These are phyloP conservation scores for Gossypium ekmanianum DNA, from an alignment of 345 rosid genomes.

Conservation along the genomic window DNA sequence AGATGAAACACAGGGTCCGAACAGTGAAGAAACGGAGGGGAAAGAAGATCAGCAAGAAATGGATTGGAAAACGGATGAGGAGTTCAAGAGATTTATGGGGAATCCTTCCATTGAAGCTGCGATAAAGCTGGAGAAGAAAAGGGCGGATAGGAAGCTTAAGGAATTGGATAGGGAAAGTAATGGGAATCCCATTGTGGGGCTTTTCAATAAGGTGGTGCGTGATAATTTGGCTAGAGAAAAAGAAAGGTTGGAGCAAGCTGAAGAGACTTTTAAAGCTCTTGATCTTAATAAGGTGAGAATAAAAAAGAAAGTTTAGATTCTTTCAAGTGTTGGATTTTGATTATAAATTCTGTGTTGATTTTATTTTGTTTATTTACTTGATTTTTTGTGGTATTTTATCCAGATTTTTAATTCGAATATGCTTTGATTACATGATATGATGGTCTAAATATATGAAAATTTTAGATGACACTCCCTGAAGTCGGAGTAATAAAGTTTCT, in stretches of 20 bases:
- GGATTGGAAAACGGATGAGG: slow-evolving; percentile 93
- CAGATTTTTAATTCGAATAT: neutral
- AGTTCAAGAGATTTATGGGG: slow-evolving; percentile 95
- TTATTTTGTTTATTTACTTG: neutral
- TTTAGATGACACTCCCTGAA: neutral
- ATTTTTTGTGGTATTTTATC: neutral
- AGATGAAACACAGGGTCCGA: slow-evolving; percentile 10
- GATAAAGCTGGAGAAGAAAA: slow-evolving; percentile 89
- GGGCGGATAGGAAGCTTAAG: slow-evolving; percentile 85
- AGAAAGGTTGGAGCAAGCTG: slow-evolving; percentile 81
- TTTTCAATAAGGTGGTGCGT: slow-evolving; percentile 57
- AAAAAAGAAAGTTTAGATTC: too few relatives aligned
- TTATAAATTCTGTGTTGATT: neutral
- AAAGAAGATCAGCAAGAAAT: slow-evolving; percentile 61
- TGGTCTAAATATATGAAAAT: neutral
- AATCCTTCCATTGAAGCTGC: slow-evolving; percentile 95
- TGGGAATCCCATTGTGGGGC: slow-evolving; percentile 46
- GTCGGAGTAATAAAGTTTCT: neutral
- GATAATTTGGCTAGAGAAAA: slow-evolving; percentile 63
- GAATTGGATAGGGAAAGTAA: slow-evolving; percentile 64
- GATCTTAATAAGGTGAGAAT: slow-evolving; percentile 78
- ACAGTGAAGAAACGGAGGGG: slow-evolving; percentile 32
- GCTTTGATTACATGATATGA: neutral
- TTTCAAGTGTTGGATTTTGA: neutral
- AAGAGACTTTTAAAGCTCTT: slow-evolving; percentile 80